Percentiles rank a stretch among this genome's conserved stretches.
phyloP scores from a whole-genome alignment of 371 early-diverging fungal species.

The Chytridiales sp. region DNA sequence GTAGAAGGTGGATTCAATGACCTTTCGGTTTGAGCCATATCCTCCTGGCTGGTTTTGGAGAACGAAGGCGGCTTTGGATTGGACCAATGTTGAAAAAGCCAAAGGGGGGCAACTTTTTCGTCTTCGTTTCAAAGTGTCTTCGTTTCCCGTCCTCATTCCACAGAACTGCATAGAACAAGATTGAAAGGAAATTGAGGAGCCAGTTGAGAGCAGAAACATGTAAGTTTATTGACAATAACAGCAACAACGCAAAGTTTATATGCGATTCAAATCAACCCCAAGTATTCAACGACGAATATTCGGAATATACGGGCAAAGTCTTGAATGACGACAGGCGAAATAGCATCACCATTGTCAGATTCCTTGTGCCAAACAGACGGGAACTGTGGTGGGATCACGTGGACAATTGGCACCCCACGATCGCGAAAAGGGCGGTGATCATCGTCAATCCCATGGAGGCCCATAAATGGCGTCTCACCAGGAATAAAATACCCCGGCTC shows the following conservation, averaged over 20 bases:
- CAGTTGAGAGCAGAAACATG: no score
- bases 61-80: no score
- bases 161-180: no score
- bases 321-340: constrained; percentile 32
- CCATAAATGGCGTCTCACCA: constrained; percentile 41
- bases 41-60: no score
- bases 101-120: no score
- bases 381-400: constrained; percentile 88
- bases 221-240: no score
- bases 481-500: constrained; percentile 60
- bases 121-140: no score
- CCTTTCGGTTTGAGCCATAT: no score
- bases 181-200: no score
- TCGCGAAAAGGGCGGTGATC: constrained; percentile 89
- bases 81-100: no score
- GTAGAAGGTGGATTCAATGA: no score
- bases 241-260: neutral
- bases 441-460: constrained; percentile 66
- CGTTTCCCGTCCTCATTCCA: no score
- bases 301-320: constrained; percentile 48
- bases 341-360: constrained; percentile 52
- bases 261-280: constrained; percentile 31
- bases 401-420: constrained; percentile 81
- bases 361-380: constrained; percentile 88
- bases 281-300: constrained; percentile 42